Conservation (phyloP, 192 early-diverging fungal species). For the Chytriomyces hyalinus region DNA sequence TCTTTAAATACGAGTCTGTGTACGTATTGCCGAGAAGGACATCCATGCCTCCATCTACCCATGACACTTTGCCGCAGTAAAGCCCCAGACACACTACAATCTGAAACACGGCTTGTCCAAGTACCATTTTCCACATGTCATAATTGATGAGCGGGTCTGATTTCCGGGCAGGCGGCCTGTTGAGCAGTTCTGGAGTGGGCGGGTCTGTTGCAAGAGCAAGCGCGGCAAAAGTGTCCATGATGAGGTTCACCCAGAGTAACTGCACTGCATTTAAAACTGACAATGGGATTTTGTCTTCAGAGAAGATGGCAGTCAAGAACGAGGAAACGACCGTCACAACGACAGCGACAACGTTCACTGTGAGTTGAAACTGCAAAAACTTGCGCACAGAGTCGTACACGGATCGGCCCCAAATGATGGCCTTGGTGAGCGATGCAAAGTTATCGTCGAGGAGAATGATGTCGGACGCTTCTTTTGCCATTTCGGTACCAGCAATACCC, state of each 20-base stretch:
- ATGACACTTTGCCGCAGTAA: constrained; percentile 25
- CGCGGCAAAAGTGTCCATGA: constrained; percentile 99
- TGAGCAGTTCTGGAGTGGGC: constrained; percentile 81
- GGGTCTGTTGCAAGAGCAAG: constrained; percentile 95
- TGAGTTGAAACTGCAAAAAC: constrained; percentile 98
- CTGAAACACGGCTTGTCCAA: constrained; percentile 91
- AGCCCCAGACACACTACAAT: constrained; percentile 71
- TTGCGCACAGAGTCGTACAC: constrained; percentile 98
- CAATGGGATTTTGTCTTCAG: constrained; percentile 36
- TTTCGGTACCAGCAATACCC: constrained; percentile 99
- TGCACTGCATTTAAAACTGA: constrained; percentile 93
- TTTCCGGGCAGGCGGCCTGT: constrained; percentile 76
- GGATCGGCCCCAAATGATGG: constrained; percentile 94
- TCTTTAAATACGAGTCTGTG: constrained; percentile 20
- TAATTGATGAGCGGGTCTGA: constrained; percentile 81
- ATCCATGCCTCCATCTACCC: constrained; percentile 12
- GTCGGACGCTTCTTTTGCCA: constrained; percentile 98
- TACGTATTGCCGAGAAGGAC: constrained; percentile 21
- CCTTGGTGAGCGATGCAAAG: constrained; percentile 95
- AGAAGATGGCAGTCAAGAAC: constrained; percentile 45
- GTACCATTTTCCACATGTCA: constrained; percentile 91
- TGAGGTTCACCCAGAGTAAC: constrained; percentile 97
- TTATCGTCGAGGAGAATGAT: constrained; percentile 99
- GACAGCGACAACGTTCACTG: constrained; percentile 84
- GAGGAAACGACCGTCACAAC: constrained; percentile 54